Evolutionary conservation across 805 yeast species (phyloP), one percentile per base, ranked within the genome.

Genomic region (Teunomyces lycoperdinae): DNA sequence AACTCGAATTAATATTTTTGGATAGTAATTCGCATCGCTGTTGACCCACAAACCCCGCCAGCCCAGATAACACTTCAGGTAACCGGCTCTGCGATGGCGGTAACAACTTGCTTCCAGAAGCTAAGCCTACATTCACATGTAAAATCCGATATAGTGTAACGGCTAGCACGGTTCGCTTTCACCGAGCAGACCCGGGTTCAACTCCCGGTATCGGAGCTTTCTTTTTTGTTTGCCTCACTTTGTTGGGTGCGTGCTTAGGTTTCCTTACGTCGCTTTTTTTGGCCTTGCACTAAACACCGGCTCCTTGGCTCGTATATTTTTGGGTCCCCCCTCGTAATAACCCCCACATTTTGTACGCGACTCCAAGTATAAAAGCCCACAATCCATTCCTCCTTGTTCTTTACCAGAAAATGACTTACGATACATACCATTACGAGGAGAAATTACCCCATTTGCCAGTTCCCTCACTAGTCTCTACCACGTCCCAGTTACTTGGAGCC

Each of bases 121-220:
- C 24, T 20, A 20, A 20, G 24, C 24, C 6, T 5, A 4, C 24
- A 20, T 5, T 20, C 6, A 20, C 24, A 20, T 20, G 24, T 9
- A 31, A 30, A 8, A n/a, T 50, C 53, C 53, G 53, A 47, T 50
- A 50, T 50, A 50, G 53, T 50, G 53, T 50, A 50, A 50, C 53
- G 53, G 49, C 52, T 81, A 82, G 81, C 85, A 82, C 83, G 85
- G 85, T 79, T 80, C 85, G 85, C 86, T 82, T 82, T 83, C 86
- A 82, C 87, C 85, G 87, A 80, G 86, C 84, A 82, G 71, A 76
- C 81, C 84, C 85, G 87, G 87, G 87, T 83, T 83, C 87, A 86
- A 83, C 85, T 81, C 87, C 87, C 87, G 85, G 87, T 76, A 81
- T 80, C 86, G 87, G 87, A 82, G 78, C 50, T 49, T 44, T 13